Conservation (phyloP, 2,329 filamentous ascomycete genomes). For the Talaromyces sp. region DNA sequence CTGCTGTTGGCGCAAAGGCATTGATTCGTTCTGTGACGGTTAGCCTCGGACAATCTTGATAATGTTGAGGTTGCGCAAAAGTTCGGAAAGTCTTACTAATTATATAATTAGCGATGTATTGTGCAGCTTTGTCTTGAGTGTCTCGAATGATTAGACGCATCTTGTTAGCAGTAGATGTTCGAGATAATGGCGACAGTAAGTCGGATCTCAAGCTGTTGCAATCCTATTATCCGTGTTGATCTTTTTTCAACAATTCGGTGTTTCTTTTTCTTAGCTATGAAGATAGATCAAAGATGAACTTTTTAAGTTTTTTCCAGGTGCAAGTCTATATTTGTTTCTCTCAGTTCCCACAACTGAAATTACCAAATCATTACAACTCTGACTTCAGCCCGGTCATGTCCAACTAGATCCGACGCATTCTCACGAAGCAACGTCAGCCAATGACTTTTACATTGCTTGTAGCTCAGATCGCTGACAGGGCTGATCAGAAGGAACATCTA, state of each 20-base stretch:
- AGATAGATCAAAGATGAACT: background rate
- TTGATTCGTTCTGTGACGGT: constrained; percentile 15
- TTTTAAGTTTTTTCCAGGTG: background rate
- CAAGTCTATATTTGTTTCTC: background rate
- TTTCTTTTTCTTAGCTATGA: background rate
- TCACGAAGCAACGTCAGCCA: background rate
- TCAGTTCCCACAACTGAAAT: background rate
- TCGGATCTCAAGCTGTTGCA: background rate
- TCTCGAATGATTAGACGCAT: constrained; percentile 16
- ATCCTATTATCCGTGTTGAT: background rate
- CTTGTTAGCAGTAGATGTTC: constrained; percentile 16
- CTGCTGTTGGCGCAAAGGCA: constrained; percentile 12
- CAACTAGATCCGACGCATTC: background rate
- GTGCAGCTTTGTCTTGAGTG: constrained; percentile 6
- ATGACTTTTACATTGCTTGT: background rate
- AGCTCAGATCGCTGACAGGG: background rate
- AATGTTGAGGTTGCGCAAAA: background rate
- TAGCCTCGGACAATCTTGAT: background rate
- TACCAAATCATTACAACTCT: background rate
- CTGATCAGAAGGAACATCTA: background rate
- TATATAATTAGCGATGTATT: constrained; percentile 16
- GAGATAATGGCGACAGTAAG: background rate
- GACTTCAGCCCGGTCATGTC: background rate
- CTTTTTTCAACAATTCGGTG: background rate
- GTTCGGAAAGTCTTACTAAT: constrained; percentile 8